Conservation (phyloP, 306 rosid genomes). For the Trifolium subterraneum region DNA sequence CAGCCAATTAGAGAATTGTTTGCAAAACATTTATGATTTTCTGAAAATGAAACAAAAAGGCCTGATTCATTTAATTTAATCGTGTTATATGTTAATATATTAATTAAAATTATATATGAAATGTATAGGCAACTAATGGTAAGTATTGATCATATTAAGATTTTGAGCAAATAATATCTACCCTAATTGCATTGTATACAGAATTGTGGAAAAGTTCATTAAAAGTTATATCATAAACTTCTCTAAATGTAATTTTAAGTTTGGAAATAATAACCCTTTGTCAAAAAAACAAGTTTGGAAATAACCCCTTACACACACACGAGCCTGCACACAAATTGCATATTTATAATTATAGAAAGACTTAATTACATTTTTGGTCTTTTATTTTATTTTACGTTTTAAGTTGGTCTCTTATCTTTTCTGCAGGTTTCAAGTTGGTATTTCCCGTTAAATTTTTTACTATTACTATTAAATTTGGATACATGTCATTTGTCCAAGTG, state of each 20-base stretch:
- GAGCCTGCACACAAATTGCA: neutral
- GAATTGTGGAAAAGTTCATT: neutral
- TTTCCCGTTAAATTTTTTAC: too few relatives aligned
- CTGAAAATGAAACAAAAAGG: neutral
- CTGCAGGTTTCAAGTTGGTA: too few relatives aligned
- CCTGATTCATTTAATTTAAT: conserved; percentile 45
- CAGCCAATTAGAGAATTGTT: neutral
- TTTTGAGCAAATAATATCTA: neutral
- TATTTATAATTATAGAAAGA: too few relatives aligned
- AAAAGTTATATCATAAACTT: neutral
- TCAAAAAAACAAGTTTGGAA: too few relatives aligned
- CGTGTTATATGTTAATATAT: neutral
- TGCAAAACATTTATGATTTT: conserved; percentile 30
- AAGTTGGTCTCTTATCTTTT: too few relatives aligned
- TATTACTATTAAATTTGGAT: too few relatives aligned
- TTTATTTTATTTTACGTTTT: too few relatives aligned
- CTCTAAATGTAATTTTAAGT: neutral
- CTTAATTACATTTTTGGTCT: too few relatives aligned
- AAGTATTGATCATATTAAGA: conserved; percentile 17
- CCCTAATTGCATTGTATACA: too few relatives aligned
- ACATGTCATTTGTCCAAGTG: too few relatives aligned
- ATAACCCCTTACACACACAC: too few relatives aligned
- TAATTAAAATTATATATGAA: neutral
- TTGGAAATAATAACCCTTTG: too few relatives aligned
- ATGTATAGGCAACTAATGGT: neutral